These are phyloP conservation scores for Termitomyces sp. DNA, from an alignment of 1,284 basidiomycete genomes.

Conservation along the genomic window DNA sequence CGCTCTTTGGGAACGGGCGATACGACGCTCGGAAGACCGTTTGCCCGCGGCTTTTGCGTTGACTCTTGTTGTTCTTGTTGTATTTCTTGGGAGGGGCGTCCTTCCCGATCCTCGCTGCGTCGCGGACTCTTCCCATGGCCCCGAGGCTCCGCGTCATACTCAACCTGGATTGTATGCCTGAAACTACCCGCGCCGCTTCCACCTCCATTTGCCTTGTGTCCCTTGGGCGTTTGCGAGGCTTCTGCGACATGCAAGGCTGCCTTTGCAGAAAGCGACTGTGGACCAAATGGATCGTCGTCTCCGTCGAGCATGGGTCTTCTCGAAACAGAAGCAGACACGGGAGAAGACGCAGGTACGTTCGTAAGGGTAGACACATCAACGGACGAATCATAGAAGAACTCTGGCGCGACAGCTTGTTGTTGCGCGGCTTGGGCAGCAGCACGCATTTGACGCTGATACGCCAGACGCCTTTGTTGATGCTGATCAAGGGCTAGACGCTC, in stretches of 20 bases:
- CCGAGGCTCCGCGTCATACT: slow-evolving; percentile 58
- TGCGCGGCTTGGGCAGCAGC: slow-evolving; percentile 29
- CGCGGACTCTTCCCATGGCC: slow-evolving; percentile 21
- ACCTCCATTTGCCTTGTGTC: slow-evolving; percentile 22
- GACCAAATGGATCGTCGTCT: slow-evolving; percentile 44
- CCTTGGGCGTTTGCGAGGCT: slow-evolving; percentile 16
- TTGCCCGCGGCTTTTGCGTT: neutral
- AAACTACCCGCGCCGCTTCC: slow-evolving; percentile 23
- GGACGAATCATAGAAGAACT: slow-evolving; percentile 37
- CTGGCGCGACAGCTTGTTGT: slow-evolving; percentile 17
- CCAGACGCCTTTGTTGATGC: slow-evolving; percentile 77
- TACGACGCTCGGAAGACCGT: neutral
- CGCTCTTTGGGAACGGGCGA: slow-evolving; percentile 23
- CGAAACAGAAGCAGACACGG: slow-evolving; percentile 22
- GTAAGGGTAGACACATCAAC: slow-evolving; percentile 24
- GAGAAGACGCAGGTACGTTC: slow-evolving; percentile 13
- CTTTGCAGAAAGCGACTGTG: slow-evolving; percentile 21
- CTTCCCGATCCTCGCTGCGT: slow-evolving; percentile 13
- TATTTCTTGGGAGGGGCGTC: neutral
- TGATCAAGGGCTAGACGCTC: slow-evolving; percentile 80
- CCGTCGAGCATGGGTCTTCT: slow-evolving; percentile 24
- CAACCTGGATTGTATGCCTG: slow-evolving; percentile 86
- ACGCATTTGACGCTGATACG: slow-evolving; percentile 73
- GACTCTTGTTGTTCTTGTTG: neutral
- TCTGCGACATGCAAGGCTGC: slow-evolving; percentile 4